These are phyloP conservation scores for Falciphora oryzae DNA, from an alignment of 2,329 filamentous ascomycete genomes.

Conservation along the genomic window DNA sequence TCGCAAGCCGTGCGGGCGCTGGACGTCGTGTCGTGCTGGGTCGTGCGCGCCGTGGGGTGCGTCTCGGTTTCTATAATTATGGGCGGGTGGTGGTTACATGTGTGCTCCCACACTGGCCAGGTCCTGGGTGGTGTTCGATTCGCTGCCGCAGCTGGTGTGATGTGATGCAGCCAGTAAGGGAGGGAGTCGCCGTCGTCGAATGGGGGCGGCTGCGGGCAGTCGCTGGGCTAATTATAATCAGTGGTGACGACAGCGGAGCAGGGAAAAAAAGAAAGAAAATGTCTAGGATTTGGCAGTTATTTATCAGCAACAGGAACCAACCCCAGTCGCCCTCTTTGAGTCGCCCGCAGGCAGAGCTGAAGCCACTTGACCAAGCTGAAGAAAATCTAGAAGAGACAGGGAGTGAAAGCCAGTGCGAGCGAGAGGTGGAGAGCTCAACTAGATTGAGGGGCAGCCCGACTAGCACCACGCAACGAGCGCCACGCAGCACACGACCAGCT, in stretches of 20 bases:
- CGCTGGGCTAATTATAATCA: not conserved
- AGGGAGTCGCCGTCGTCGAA: too few relatives aligned
- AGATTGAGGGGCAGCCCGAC: not conserved
- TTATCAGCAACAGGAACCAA: not conserved
- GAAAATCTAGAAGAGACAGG: not conserved
- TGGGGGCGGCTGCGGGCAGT: too few relatives aligned
- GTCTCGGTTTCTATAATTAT: conserved; percentile 10
- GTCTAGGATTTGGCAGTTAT: not conserved
- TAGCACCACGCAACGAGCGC: not conserved
- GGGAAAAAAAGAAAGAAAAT: not conserved
- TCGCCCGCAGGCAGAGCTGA: not conserved
- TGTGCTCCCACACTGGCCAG: conserved; percentile 10
- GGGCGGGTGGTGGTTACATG: conserved; percentile 5
- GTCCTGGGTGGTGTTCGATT: not conserved
- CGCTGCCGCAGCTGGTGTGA: not conserved
- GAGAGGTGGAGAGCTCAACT: too few relatives aligned
- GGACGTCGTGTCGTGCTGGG: not conserved
- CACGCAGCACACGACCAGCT: too few relatives aligned
- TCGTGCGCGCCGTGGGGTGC: not conserved
- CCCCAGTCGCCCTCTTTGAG: not conserved
- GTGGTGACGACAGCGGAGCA: not conserved
- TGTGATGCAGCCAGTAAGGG: not conserved
- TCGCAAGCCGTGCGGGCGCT: not conserved
- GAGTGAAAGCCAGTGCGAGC: too few relatives aligned
- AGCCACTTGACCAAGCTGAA: not conserved